These are phyloP conservation scores for Dendrobium chrysotoxum DNA, from an alignment of 106 monocot species.

Conservation along the genomic window DNA sequence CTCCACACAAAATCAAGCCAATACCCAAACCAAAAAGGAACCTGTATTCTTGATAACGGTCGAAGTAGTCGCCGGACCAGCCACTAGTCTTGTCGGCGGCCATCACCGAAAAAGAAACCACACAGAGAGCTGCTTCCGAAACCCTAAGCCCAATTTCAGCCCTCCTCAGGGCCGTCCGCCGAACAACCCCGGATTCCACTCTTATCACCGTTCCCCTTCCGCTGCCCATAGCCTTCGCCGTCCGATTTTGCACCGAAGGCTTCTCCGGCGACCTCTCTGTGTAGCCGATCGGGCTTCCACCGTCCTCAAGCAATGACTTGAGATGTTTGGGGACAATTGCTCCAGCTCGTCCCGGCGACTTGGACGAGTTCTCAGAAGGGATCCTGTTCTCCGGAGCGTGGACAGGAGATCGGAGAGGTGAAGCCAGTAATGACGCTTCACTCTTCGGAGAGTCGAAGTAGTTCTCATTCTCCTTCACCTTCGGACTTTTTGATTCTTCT, in stretches of 20 bases:
- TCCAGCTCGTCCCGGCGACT: slow-evolving; percentile 9
- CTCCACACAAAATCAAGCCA: no score
- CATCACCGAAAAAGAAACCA: slow-evolving; percentile 77
- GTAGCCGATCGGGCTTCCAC: neutral
- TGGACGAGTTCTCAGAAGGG: neutral
- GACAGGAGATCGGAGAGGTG: slow-evolving; percentile 11
- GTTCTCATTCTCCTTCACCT: slow-evolving; percentile 9
- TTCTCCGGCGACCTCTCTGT: slow-evolving; percentile 7
- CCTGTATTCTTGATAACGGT: slow-evolving; percentile 63
- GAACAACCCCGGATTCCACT: slow-evolving; percentile 27
- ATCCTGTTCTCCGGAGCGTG: neutral
- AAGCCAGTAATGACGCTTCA: neutral
- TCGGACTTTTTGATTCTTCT: neutral
- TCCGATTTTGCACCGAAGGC: slow-evolving; percentile 8
- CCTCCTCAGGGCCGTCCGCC: slow-evolving; percentile 22
- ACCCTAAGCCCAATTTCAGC: slow-evolving; percentile 43
- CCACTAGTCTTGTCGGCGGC: slow-evolving; percentile 71
- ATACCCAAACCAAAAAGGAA: slow-evolving; percentile 3
- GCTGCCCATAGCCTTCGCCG: slow-evolving; percentile 6
- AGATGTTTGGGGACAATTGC: slow-evolving; percentile 4
- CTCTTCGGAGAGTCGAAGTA: slow-evolving; percentile 1
- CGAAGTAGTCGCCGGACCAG: slow-evolving; percentile 93
- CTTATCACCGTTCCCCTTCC: slow-evolving; percentile 8
- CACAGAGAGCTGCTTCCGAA: slow-evolving; percentile 34
- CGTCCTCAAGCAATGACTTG: neutral